Base-by-base conservation (phyloP, 768 basidiomycete genomes). In the Lenzites betulinus region DNA sequence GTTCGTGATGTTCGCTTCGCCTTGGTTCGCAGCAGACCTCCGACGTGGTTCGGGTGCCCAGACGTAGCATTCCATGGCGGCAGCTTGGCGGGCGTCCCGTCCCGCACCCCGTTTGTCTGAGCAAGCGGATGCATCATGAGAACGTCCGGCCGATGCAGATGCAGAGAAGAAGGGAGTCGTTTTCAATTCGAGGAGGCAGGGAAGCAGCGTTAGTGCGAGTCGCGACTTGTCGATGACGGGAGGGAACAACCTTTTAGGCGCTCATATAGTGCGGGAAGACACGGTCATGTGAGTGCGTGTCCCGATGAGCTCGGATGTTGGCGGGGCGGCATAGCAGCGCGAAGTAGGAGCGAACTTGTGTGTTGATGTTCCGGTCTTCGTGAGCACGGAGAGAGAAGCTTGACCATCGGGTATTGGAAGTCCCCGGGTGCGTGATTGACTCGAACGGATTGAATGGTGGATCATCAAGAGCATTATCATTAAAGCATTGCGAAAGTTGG, bases 391-490 rank as follows among this genome's bases (percentile, higher is more conserved):
- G n/a, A n/a, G n/a, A n/a, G n/a, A n/a, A n/a, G n/a, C n/a, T n/a
- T n/a, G n/a, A n/a, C n/a, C n/a, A n/a, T n/a, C n/a, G n/a, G n/a
- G n/a, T n/a, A n/a, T n/a, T n/a, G n/a, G n/a, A n/a, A n/a, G n/a
- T n/a, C n/a, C n/a, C n/a, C n/a, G n/a, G n/a, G n/a, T n/a, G n/a
- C n/a, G n/a, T n/a, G n/a, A n/a, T n/a, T n/a, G n/a, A n/a, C n/a
- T n/a, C n/a, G n/a, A n/a, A n/a, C n/a, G n/a, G n/a, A n/a, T n/a
- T n/a, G n/a, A n/a, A n/a, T n/a, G n/a, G n/a, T n/a, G n/a, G n/a
- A n/a, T n/a, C n/a, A n/a, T n/a, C n/a, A 38, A 38, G 36, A 51
- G 11, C 51, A 51, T 51, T n/a, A 51, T 51, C 51, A 51, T 51
- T 51, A 51, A 38, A 39, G 36, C 51, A 35, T 11, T 51, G 22